Evolutionary conservation across 148 eudicot genomes (phyloP), one percentile per base, ranked within the genome.

Genomic region (Rheum nobile): DNA sequence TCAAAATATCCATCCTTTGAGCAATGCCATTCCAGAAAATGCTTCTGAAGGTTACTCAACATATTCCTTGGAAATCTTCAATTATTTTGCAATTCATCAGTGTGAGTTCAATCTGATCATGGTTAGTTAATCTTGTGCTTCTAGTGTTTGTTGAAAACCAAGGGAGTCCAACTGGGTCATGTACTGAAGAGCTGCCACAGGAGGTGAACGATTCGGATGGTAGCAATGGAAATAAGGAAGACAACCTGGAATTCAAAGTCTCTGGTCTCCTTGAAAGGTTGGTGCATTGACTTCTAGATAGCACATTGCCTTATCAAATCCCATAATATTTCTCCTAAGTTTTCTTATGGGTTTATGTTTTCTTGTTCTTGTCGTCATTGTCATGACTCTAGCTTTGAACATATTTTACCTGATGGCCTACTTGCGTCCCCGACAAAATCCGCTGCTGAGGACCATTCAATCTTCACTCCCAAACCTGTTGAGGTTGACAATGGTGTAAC

Each of bases 341-440:
- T 59, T 28, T 32, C 17, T 6, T 65, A 63, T 63, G 5, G 38
- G 69, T 32, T 63, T 16, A 4, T 63, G 39, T 65, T 32, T 26
- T 34, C 39, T 65, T 34, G 16, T 32, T 31, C 6, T 48, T 57
- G 67, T 65, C 38, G 0, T 65, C 41, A 16, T 16, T 65, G 16
- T 19, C 32, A 8, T 74, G 71, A 31, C 29, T 73, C 88, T 88
- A 94, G 97, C 82, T 82, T 91, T n/a, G 98, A 95, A 71, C 90
- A 91, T 78, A 79, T 78, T 67, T 93, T 95, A 32, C 96, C 98
- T 1, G 98, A 95, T 42, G 87, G 80, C 77, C 89, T 90, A 72
- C 88, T 95, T 74, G 83, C 96, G 19, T 91, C 98, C 67, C 97
- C 98, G 2, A 91, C 88, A 29, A 94, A 89, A 81, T 77, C 79